Conservation (phyloP, 805 yeast genomes). For the Nakazawaea ambrosiae region DNA sequence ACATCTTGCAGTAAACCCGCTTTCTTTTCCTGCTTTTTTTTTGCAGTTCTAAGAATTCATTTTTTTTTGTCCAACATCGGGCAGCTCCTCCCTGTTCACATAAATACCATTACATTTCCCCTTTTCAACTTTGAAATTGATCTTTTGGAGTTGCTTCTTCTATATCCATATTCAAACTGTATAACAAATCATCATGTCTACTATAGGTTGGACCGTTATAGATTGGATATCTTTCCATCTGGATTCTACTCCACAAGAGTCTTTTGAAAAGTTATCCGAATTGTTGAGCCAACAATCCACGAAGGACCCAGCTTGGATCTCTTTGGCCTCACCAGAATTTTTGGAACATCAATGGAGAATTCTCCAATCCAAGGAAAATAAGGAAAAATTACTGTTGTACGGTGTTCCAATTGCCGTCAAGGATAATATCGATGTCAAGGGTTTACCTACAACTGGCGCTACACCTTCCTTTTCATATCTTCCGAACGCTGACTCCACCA, state of each 20-base stretch:
- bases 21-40: no score
- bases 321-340: slow-evolving; percentile 57
- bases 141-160: no score
- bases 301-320: slow-evolving; percentile 88
- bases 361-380: slow-evolving; percentile 55
- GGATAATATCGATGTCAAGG: slow-evolving; percentile 87
- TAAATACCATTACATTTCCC: no score
- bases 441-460: slow-evolving; percentile 86
- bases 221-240: slow-evolving; percentile 75
- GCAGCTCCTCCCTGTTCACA: no score
- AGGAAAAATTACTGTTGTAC: slow-evolving; percentile 55
- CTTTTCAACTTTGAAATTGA: no score
- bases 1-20: no score
- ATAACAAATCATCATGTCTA: slow-evolving; percentile 10
- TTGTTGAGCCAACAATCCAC: slow-evolving; percentile 46
- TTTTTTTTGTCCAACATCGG: no score
- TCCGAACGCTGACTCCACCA: slow-evolving; percentile 69
- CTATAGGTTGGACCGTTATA: slow-evolving; percentile 70
- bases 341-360: slow-evolving; percentile 72
- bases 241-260: slow-evolving; percentile 52
- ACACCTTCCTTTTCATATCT: slow-evolving; percentile 76
- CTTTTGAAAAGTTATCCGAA: slow-evolving; percentile 40
- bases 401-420: slow-evolving; percentile 96
- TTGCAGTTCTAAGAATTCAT: no score
- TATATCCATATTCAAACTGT: no score